phyloP scores from a whole-genome alignment of 1,139 yeast species.

The Yamadazyma triangularis region DNA sequence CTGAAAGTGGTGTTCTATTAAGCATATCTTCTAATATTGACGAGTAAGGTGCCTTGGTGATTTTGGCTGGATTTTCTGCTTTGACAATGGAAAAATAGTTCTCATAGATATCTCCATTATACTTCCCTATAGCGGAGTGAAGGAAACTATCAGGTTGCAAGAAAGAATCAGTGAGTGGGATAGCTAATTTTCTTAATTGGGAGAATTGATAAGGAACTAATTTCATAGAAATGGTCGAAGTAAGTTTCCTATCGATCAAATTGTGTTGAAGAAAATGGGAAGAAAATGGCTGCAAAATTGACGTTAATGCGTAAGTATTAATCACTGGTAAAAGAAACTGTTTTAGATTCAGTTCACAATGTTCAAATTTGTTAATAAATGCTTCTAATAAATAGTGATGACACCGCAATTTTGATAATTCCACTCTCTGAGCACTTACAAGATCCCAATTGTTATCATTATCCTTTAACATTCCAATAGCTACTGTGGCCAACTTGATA shows the following conservation, averaged over 20 bases:
- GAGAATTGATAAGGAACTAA: constrained; percentile 26
- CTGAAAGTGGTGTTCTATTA: constrained; percentile 30
- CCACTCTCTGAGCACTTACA: constrained; percentile 52
- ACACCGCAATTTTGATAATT: constrained; percentile 50
- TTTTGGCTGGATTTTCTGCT: constrained; percentile 27
- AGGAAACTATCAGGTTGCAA: constrained; percentile 38
- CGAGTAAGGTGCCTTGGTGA: constrained; percentile 39
- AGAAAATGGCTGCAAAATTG: constrained; percentile 30
- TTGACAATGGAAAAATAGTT: constrained; percentile 38
- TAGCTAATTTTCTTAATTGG: constrained; percentile 35
- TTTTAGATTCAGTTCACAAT: constrained; percentile 13
- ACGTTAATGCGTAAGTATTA: constrained; percentile 18
- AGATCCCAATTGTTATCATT: constrained; percentile 30
- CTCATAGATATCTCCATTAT: constrained; percentile 42
- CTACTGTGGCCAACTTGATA: constrained; percentile 28
- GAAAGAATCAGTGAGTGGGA: constrained; percentile 43
- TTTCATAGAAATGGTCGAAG: constrained; percentile 22
- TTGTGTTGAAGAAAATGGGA: constrained; percentile 35
- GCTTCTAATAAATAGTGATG: constrained; percentile 30
- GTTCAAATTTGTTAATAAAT: constrained; percentile 19
- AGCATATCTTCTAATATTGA: constrained; percentile 30
- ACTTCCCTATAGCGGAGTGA: constrained; percentile 38
- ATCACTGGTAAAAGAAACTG: constrained; percentile 19
- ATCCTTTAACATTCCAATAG: constrained; percentile 22
- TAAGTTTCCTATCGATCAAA: constrained; percentile 25